These are phyloP conservation scores for Chamaecyparis obtusa DNA, from an alignment of 75 land plant genomes.

Conservation along the genomic window DNA sequence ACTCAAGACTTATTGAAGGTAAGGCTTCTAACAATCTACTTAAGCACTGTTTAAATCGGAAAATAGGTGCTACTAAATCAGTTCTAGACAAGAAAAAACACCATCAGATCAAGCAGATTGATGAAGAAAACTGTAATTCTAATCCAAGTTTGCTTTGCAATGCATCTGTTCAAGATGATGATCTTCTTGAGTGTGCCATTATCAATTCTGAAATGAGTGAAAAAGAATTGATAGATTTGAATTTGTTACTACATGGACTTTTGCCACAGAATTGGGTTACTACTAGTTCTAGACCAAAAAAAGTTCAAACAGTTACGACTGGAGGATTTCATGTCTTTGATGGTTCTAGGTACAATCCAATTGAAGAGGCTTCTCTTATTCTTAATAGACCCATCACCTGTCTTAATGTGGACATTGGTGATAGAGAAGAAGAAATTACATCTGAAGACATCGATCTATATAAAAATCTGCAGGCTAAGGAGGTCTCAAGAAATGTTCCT, in stretches of 20 bases:
- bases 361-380: conserved; percentile 6
- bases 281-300: background rate
- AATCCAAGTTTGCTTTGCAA: background rate
- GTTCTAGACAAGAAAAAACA: background rate
- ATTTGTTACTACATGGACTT: background rate
- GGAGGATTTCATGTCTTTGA: conserved; percentile 4
- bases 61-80: background rate
- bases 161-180: background rate
- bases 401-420: background rate
- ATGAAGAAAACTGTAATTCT: background rate
- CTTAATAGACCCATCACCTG: background rate
- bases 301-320: no score
- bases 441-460: background rate
- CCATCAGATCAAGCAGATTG: background rate
- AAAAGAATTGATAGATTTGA: background rate
- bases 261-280: background rate
- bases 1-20: background rate
- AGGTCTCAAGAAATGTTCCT: background rate
- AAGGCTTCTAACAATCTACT: background rate
- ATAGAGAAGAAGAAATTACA: background rate
- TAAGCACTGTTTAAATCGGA: background rate
- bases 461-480: background rate
- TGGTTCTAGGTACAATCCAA: conserved; percentile 5
- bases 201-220: background rate
- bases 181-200: background rate